Base-by-base conservation (phyloP, 2,329 filamentous ascomycete species). In the Epichloe typhina region DNA sequence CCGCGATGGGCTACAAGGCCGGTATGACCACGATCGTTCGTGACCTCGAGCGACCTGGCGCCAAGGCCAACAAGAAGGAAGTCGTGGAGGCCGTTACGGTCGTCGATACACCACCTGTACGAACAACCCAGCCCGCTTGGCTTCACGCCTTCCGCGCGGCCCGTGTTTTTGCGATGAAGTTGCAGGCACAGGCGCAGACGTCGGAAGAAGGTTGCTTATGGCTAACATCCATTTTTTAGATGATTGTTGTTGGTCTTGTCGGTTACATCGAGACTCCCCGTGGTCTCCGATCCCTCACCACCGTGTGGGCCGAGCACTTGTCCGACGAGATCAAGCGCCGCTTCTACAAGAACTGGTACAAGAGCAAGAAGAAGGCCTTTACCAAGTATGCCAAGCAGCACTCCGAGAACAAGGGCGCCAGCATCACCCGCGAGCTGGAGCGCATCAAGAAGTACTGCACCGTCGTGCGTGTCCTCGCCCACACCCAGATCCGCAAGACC, bases 301-400 rank as follows among this genome's bases (percentile, higher is more conserved):
- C 93, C 70, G 88, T 98, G 72, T 98, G 93, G 93, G 93, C 93
- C 69, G 93, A 97, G 84, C 93, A 98, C 75, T 76, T 98, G 75
- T 88, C 86, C 76, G 93, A 98, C 75, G 93, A 97, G 79, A 72
- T 98, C 75, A 95, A 95, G 86, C 88, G 93, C 69, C 88, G 93
- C 72, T 98, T 98, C 88, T 98, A 98, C 88, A 97, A 97, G 89
- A 98, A 98, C 86, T 98, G 93, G 93, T 98, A 98, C 87, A 95
- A 95, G 86, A 89, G 84, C 83, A 98, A 98, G 90, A 97, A 96
- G 88, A 98, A 98, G 91, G 93, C 93, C 58, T 98, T 98, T 82
- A 98, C 93, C 82, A 96, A 95, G 82, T 98, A 98, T 79, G 88
- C 93, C 80, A 98, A 97, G 88, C 91, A 95, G 84, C 88, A 97